Conservation (phyloP, 1,139 yeast species). For the Debaryomyces psychrophilus region DNA sequence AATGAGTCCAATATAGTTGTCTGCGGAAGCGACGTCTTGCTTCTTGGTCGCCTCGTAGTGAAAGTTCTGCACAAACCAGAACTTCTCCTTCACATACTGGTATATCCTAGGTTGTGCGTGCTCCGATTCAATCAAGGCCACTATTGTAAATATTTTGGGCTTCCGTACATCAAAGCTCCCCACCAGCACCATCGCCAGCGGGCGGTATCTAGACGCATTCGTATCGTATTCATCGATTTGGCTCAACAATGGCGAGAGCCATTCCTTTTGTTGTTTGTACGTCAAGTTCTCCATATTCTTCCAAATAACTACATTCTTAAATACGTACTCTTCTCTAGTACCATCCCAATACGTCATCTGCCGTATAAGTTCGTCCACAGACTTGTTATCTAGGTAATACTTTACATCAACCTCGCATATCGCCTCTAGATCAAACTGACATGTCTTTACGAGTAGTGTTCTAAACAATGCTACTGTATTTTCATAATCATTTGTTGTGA, state of each 20-base stretch:
- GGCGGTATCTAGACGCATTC: conserved; percentile 13
- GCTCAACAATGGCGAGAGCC: conserved; percentile 30
- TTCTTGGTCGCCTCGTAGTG: conserved; percentile 1
- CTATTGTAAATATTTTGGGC: conserved; percentile 29
- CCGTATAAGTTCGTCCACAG: conserved; percentile 10
- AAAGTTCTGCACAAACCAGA: conserved; percentile 37
- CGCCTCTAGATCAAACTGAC: conserved; percentile 16
- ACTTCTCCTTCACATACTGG: conserved; percentile 40
- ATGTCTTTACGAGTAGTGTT: conserved; percentile 8
- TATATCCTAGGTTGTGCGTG: conserved; percentile 23
- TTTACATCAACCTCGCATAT: conserved; percentile 23
- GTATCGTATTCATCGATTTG: conserved; percentile 37
- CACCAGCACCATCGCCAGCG: conserved; percentile 10
- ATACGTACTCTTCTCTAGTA: conserved; percentile 11
- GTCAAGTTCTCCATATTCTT: conserved; percentile 26
- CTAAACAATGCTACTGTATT: conserved; percentile 4
- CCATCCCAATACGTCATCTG: conserved; percentile 8
- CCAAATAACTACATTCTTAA: conserved; percentile 29
- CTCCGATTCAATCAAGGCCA: conserved; percentile 27
- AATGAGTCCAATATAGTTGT: conserved; percentile 13
- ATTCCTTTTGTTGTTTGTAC: conserved; percentile 25
- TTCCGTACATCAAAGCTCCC: conserved; percentile 19
- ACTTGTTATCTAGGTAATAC: conserved; percentile 12
- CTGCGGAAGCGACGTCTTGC: neutral
- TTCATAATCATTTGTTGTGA: conserved; percentile 21